Conservation (phyloP, 179 eudicot genomes). For the Silene coronaria region DNA sequence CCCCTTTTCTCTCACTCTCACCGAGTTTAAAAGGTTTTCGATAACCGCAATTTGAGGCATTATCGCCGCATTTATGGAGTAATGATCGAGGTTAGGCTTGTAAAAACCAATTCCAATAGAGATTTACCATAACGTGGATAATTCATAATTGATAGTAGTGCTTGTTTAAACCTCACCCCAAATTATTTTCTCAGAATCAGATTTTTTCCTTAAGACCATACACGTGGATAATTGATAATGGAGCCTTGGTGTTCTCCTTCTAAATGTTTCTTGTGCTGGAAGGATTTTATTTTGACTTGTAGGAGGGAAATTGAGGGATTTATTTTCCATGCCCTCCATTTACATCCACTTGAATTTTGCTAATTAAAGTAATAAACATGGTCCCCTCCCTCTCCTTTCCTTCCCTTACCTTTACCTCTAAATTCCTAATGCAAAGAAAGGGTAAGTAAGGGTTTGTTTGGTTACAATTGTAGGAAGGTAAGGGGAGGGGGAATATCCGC, state of each 20-base stretch:
- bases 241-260: neutral
- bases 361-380: neutral
- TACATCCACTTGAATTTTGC: neutral
- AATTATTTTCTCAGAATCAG: too few relatives aligned
- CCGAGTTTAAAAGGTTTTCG: too few relatives aligned
- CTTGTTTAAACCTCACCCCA: too few relatives aligned
- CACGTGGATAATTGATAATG: neutral
- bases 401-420: neutral
- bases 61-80: too few relatives aligned
- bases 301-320: neutral
- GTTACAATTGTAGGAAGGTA: neutral
- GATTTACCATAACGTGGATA: too few relatives aligned
- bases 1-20: too few relatives aligned
- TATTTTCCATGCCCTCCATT: neutral
- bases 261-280: neutral
- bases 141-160: too few relatives aligned
- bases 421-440: neutral
- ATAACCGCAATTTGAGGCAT: too few relatives aligned
- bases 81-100: too few relatives aligned
- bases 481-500: neutral
- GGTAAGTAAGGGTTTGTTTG: neutral
- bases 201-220: neutral
- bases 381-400: neutral
- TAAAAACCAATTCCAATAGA: too few relatives aligned
- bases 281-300: neutral